These are phyloP conservation scores for Aureobasidium sp. DNA, from an alignment of 2,329 filamentous ascomycete genomes.

Conservation along the genomic window DNA sequence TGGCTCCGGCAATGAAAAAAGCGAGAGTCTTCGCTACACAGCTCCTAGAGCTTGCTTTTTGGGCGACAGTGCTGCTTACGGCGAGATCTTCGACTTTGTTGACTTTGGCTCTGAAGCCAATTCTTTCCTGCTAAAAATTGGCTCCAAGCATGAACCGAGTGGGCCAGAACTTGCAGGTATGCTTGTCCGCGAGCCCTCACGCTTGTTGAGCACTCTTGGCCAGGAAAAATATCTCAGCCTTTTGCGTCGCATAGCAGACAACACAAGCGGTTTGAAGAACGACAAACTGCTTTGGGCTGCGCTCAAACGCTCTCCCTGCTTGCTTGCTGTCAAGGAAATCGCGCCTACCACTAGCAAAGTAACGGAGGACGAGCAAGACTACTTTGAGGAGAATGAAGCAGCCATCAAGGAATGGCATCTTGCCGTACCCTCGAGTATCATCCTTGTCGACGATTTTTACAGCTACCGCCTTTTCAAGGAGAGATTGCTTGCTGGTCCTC, in stretches of 20 bases:
- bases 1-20: slow-evolving; percentile 35
- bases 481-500: slow-evolving; percentile 74
- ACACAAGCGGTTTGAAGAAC: slow-evolving; percentile 60
- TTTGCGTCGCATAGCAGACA: slow-evolving; percentile 72
- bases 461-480: slow-evolving; percentile 85
- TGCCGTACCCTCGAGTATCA: slow-evolving; percentile 62
- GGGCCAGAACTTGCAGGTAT: slow-evolving; percentile 77
- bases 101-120: slow-evolving; percentile 88
- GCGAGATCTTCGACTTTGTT: slow-evolving; percentile 93
- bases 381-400: slow-evolving; percentile 41
- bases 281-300: slow-evolving; percentile 71
- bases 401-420: slow-evolving; percentile 71
- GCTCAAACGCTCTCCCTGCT: slow-evolving; percentile 68
- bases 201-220: slow-evolving; percentile 72
- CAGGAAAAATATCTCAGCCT: slow-evolving; percentile 82
- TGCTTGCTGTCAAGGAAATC: slow-evolving; percentile 78
- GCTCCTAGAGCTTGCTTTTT: slow-evolving; percentile 73
- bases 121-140: slow-evolving; percentile 77
- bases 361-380: slow-evolving; percentile 35
- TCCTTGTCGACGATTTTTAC: slow-evolving; percentile 81
- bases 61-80: slow-evolving; percentile 65
- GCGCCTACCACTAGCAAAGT: slow-evolving; percentile 50
- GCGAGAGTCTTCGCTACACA: slow-evolving; percentile 45
- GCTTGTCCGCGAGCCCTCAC: slow-evolving; percentile 75
- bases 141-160: slow-evolving; percentile 85